phyloP scores from a whole-genome alignment of 768 basidiomycete genomes.

The Amyloporia xantha region DNA sequence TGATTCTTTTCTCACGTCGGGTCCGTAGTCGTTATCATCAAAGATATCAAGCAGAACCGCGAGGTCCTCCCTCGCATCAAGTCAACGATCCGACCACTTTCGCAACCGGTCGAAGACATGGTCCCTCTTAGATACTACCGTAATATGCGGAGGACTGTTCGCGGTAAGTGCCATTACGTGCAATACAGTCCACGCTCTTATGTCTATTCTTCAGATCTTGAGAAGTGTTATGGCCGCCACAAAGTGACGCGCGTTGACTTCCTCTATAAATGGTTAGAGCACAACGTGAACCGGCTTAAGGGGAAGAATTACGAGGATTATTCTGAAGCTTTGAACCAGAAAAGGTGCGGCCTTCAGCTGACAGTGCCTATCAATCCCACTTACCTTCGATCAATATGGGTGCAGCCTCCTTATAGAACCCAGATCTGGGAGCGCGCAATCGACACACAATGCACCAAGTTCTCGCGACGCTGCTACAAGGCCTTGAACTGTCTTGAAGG shows the following conservation, averaged over 20 bases:
- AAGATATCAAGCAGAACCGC: background rate
- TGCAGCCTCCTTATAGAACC: too few relatives aligned
- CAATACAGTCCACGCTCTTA: background rate
- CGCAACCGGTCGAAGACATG: background rate
- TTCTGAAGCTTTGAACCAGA: background rate
- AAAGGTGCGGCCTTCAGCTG: too few relatives aligned
- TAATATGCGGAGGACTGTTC: slow-evolving; percentile 3
- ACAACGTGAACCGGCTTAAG: background rate
- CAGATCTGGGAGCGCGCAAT: too few relatives aligned
- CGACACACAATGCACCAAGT: too few relatives aligned
- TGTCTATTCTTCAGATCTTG: background rate
- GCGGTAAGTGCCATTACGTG: slow-evolving; percentile 5
- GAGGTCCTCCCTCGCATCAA: background rate
- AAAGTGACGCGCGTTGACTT: background rate
- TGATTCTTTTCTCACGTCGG: background rate
- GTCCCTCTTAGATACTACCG: slow-evolving; percentile 2
- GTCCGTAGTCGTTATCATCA: background rate
- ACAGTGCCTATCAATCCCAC: too few relatives aligned
- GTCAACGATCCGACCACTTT: background rate
- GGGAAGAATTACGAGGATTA: background rate
- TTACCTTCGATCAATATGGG: too few relatives aligned
- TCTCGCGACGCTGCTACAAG: too few relatives aligned
- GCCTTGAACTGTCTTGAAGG: too few relatives aligned
- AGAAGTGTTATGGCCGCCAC: slow-evolving; percentile 2
- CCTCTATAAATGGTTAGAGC: background rate